Evolutionary conservation across 139 green algal genomes (phyloP).

Genomic region (Asterochloris sp.): DNA sequence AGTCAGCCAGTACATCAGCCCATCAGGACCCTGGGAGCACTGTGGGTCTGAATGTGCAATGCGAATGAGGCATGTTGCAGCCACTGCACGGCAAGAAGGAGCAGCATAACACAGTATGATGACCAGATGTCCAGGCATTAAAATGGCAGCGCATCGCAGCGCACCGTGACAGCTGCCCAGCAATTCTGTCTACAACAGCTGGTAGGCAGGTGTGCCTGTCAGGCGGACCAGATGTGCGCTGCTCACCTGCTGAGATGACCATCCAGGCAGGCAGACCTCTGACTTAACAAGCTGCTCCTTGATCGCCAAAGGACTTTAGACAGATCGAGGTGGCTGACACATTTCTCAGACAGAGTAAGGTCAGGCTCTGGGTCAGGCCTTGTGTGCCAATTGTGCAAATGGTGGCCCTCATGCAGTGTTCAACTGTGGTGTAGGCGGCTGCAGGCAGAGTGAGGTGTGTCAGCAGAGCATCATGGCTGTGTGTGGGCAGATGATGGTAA

Average conservation of each 20-base stretch:
- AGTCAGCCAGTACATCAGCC: slow-evolving; percentile 80
- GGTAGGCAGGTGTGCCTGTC: neutral
- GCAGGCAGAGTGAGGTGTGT: slow-evolving; percentile 12
- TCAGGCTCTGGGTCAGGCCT: slow-evolving; percentile 74
- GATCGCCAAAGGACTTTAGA: slow-evolving; percentile 86
- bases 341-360: slow-evolving; percentile 81
- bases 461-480: neutral
- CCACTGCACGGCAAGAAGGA: too few species aligned
- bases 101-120: too few species aligned
- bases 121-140: too few species aligned
- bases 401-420: slow-evolving; percentile 61
- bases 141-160: too few species aligned
- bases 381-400: slow-evolving; percentile 77
- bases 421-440: slow-evolving; percentile 83
- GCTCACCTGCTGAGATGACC: neutral
- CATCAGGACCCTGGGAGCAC: slow-evolving; percentile 38
- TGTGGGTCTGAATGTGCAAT: neutral
- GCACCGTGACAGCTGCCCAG: neutral
- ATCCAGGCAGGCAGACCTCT: slow-evolving; percentile 10
- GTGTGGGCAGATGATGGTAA: neutral
- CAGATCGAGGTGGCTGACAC: slow-evolving; percentile 88
- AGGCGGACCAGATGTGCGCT: neutral
- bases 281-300: slow-evolving; percentile 58
- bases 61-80: neutral
- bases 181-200: neutral